These are phyloP conservation scores for Teratosphaeria pseudoeucalypti DNA, from an alignment of 2,329 filamentous ascomycete species.

Conservation along the genomic window DNA sequence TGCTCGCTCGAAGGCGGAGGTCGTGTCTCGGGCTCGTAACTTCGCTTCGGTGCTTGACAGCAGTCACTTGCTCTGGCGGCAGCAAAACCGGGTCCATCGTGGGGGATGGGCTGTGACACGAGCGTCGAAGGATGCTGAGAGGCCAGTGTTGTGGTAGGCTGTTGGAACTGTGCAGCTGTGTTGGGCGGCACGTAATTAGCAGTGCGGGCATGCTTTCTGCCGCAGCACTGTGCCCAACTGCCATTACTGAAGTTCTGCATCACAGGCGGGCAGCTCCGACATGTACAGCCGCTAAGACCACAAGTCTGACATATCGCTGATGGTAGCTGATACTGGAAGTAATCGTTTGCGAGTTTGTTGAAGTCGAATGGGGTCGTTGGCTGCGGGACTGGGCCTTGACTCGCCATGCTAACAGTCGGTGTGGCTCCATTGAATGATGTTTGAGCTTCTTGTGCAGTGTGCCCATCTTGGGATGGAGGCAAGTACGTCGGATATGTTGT, in stretches of 20 bases:
- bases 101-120: not conserved
- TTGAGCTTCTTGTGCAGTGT: not conserved
- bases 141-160: not conserved
- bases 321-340: slow-evolving; percentile 22
- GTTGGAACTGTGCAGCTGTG: not conserved
- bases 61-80: not conserved
- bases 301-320: slow-evolving; percentile 26
- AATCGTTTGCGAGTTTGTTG: slow-evolving; percentile 17
- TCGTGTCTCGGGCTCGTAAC: not conserved
- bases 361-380: slow-evolving; percentile 11
- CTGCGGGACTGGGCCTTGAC: not conserved
- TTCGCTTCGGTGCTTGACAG: not conserved
- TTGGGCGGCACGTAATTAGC: slow-evolving; percentile 11
- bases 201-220: slow-evolving; percentile 22
- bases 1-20: not conserved
- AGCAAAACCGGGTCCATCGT: not conserved
- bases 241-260: slow-evolving; percentile 21
- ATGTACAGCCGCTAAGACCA: slow-evolving; percentile 23
- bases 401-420: not conserved
- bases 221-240: slow-evolving; percentile 25
- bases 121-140: not conserved
- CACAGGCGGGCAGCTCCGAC: slow-evolving; percentile 22
- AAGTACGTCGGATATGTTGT: not conserved
- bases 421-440: not conserved
- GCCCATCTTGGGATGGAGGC: not conserved